phyloP scores from a whole-genome alignment of 2,329 filamentous ascomycete species.

The Pseudogymnoascus verrucosus region DNA sequence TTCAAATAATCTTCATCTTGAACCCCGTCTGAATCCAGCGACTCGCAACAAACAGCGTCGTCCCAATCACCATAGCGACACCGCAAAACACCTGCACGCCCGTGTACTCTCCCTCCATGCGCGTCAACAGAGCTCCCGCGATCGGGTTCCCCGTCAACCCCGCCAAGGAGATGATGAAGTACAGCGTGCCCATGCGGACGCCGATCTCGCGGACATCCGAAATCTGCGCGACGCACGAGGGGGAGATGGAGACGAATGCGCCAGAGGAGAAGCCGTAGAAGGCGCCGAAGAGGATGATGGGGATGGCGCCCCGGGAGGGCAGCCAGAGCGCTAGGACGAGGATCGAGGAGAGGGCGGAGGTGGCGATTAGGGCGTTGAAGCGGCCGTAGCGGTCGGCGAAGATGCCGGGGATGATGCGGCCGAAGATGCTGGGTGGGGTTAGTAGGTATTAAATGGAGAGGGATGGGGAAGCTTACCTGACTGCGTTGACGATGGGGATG shows the following conservation, averaged over 20 bases:
- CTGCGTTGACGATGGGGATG: slow-evolving; percentile 45
- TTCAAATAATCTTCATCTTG: slow-evolving; percentile 21
- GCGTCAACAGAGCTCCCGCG: slow-evolving; percentile 50
- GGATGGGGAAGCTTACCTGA: slow-evolving; percentile 27
- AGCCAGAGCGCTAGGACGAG: slow-evolving; percentile 47
- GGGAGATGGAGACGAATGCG: slow-evolving; percentile 54
- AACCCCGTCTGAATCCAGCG: slow-evolving; percentile 26
- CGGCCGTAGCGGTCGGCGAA: slow-evolving; percentile 45
- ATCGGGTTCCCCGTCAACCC: slow-evolving; percentile 62
- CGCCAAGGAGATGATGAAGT: slow-evolving; percentile 53
- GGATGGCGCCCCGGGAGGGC: slow-evolving; percentile 41
- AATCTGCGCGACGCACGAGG: slow-evolving; percentile 61
- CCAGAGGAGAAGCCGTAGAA: slow-evolving; percentile 64
- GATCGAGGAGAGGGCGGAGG: slow-evolving; percentile 37
- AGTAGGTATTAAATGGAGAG: slow-evolving; percentile 12
- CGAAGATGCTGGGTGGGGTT: slow-evolving; percentile 36
- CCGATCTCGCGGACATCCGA: slow-evolving; percentile 63
- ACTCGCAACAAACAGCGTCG: slow-evolving; percentile 30
- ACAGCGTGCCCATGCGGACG: slow-evolving; percentile 56
- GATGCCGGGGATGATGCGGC: slow-evolving; percentile 46
- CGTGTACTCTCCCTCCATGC: slow-evolving; percentile 39
- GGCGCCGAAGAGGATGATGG: slow-evolving; percentile 56
- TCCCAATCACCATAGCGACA: slow-evolving; percentile 39
- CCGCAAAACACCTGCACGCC: slow-evolving; percentile 58
- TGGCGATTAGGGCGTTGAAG: slow-evolving; percentile 45